Base-by-base conservation (phyloP, 768 basidiomycete species). In the Russula compacta region DNA sequence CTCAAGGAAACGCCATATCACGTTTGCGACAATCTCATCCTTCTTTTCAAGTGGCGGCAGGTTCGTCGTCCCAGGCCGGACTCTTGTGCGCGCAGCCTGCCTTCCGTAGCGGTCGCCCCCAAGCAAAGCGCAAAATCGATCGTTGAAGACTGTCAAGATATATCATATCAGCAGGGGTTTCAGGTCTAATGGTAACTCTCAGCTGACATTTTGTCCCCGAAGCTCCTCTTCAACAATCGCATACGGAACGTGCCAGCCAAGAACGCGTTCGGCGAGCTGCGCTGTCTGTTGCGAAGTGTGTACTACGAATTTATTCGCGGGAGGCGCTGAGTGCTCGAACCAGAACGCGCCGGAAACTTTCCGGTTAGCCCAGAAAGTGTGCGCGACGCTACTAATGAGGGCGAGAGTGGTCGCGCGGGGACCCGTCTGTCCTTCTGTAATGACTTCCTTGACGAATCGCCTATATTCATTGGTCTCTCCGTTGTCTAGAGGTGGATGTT, bases 1-100 rank as follows among this genome's bases (percentile, higher is more conserved):
- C 72, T 98, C 95, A 58, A 99, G 81, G 82, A 98, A 98, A 56
- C 95, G 84, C 95, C 95, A 98, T 58, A 99, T 90, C 32, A 95
- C 94, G 70, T 99, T 99, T 8, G 95, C 95, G 4, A 99, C 97
- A 0, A 97, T 80, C 73, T 99, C 97, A 68, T 99, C 97, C 76
- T 98, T 98, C 77, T 97, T 98, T 62, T 98, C 95, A 32, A 99
- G 79, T 15, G 84, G 81, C 21, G 21, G 29, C 6, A 67, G 69
- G 40, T 67, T 69, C 32, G 75, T 68, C 36, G 73, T 66, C 53
- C 68, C 77, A n/a, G 71, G 69, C 75, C 85, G 89, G 43, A 80
- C 78, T 72, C 87, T 89, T 51, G 95, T 98, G 44, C 92, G 85
- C 43, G 75, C 72, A 0, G 97, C 94, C 21, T 89, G 79, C 67